Conservation (phyloP, 1,284 basidiomycete genomes). For the Ceratobasidium sp. region DNA sequence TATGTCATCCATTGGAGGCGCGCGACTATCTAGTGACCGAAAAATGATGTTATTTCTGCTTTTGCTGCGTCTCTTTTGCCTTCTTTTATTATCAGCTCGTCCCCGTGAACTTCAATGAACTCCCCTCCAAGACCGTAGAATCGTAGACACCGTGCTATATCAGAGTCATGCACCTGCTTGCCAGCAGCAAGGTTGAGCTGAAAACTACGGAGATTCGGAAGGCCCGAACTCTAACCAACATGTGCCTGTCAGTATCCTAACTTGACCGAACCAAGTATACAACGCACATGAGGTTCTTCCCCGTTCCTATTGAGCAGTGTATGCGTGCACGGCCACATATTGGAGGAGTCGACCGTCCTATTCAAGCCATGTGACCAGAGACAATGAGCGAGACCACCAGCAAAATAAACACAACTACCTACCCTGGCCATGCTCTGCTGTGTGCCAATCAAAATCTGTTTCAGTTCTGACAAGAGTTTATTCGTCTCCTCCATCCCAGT, state of each 20-base stretch:
- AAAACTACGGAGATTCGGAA: too few species aligned
- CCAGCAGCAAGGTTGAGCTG: too few species aligned
- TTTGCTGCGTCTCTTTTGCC: background rate
- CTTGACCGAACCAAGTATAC: background rate
- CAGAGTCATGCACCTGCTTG: too few species aligned
- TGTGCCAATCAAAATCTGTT: slow-evolving; percentile 4
- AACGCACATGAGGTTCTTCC: slow-evolving; percentile 8
- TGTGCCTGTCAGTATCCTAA: background rate
- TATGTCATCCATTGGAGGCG: too few species aligned
- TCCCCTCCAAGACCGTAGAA: background rate
- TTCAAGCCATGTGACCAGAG: background rate
- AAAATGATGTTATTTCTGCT: background rate
- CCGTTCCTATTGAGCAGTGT: slow-evolving; percentile 8
- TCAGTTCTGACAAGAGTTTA: background rate
- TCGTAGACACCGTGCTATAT: background rate
- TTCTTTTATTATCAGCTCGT: background rate
- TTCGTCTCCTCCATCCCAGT: background rate
- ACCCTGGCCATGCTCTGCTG: slow-evolving; percentile 14
- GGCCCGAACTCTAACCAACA: too few species aligned
- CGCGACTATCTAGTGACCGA: background rate
- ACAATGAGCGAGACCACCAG: background rate
- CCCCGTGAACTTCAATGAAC: slow-evolving; percentile 2
- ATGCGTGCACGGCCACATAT: background rate
- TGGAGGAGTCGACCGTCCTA: background rate
- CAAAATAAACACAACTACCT: background rate